Evolutionary conservation across 2,329 filamentous ascomycete species (phyloP), one percentile per base, ranked within the genome.

Genomic region (Paecilomyces fulvus): DNA sequence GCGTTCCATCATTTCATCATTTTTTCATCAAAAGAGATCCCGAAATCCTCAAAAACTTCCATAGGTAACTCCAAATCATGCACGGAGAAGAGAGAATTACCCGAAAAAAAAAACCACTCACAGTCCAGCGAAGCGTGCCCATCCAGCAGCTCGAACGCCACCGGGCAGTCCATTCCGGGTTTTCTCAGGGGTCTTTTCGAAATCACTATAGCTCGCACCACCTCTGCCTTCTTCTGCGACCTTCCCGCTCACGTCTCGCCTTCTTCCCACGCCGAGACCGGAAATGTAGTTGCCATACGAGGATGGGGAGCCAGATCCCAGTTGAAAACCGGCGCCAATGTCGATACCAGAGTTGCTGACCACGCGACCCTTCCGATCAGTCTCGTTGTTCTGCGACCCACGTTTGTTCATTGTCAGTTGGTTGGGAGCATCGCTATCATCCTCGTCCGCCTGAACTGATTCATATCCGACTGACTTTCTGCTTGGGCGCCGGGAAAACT

Each of bases 231-330:
- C 76, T 57, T 78, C 76, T 0, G 72, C 75, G 12, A 77, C 63
- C 55, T 77, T 77, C 2, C 75, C 76, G 56, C 75, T 77, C 17
- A 78, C 76, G 55, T 78, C 75, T 46, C 75, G 68, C 54, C 75
- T 66, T 55, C 76, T 66, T n/a, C 75, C 75, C 33, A 78, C 74
- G 1, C 75, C 75, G 3, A 76, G 59, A 1, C 70, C 71, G 1
- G 73, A 72, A 49, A 76, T 73, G 55, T 76, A 76, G 58, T 67
- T 73, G 20, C 73, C 71, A 52, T 76, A 76, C 0, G 70, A 67
- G 30, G 72, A 51, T 3, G 68, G 63, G 1, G 72, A 64, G 20
- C 65, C 66, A 43, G 65, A 63, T 7, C 66, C 69, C 8, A 62
- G 58, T 14, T 63, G 59, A 28, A 64, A 54, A 7, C 60, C 52